These are phyloP conservation scores for Epichloe amarillans DNA, from an alignment of 2,329 filamentous ascomycete genomes.

Conservation along the genomic window DNA sequence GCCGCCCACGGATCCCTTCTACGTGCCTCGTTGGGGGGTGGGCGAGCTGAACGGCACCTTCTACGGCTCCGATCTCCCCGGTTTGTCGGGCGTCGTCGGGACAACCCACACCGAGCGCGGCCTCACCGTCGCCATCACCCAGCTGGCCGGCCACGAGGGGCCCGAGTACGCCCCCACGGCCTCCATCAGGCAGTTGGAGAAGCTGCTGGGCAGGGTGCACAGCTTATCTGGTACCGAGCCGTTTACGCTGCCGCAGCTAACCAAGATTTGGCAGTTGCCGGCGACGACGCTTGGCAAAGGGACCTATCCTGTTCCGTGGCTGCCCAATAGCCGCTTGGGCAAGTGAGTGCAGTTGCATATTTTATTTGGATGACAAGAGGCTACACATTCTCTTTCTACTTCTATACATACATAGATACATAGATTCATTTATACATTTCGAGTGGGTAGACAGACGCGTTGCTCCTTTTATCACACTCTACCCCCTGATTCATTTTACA, in stretches of 20 bases:
- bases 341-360: not conserved
- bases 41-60: conserved; percentile 31
- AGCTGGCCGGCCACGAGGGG: conserved; percentile 53
- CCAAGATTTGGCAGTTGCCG: conserved; percentile 8
- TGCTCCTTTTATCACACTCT: no score
- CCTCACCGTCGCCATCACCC: conserved; percentile 55
- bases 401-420: no score
- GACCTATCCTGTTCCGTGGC: conserved; percentile 11
- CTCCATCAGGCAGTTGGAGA: conserved; percentile 61
- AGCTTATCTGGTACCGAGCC: conserved; percentile 31
- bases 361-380: no score
- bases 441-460: no score
- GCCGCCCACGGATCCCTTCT: conserved; percentile 48
- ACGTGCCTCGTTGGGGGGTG: conserved; percentile 37
- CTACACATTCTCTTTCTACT: no score
- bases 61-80: conserved; percentile 30
- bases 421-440: no score
- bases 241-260: conserved; percentile 18
- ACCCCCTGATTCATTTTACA: no score
- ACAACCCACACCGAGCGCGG: conserved; percentile 60
- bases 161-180: conserved; percentile 56
- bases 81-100: conserved; percentile 48
- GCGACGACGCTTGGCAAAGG: conserved; percentile 10
- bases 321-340: not conserved
- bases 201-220: conserved; percentile 56